Percentiles rank a stretch among this genome's conserved stretches.
These are phyloP conservation scores for Phytophthora chlamydospora DNA, from an alignment of 352 stramenopile species.

Conservation along the genomic window DNA sequence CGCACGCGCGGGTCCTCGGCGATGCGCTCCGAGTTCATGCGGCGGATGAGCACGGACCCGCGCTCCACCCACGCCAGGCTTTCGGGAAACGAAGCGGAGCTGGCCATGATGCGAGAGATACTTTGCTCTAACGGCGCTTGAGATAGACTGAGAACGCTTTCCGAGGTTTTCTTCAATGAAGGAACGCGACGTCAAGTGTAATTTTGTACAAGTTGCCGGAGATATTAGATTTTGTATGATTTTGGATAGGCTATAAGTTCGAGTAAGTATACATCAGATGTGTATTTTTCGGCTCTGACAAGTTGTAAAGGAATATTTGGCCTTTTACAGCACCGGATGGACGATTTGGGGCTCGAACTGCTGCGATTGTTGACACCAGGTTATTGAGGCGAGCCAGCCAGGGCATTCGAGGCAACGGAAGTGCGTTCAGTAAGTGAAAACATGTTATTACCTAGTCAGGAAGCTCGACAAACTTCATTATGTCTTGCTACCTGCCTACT, in stretches of 20 bases:
- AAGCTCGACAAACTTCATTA: conserved; percentile 14
- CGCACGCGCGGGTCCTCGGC: conserved; percentile 83
- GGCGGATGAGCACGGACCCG: conserved; percentile 81
- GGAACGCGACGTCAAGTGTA: no score
- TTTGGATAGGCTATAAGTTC: background rate
- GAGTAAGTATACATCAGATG: background rate
- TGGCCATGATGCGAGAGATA: conserved; percentile 4
- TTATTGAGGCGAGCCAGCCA: background rate
- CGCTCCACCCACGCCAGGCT: conserved; percentile 81
- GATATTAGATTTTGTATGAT: conserved; percentile 7
- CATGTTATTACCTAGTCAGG: conserved; percentile 21
- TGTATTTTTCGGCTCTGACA: no score
- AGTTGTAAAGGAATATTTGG: no score
- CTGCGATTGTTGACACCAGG: conserved; percentile 1
- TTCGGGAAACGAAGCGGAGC: conserved; percentile 38
- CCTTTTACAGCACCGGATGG: background rate
- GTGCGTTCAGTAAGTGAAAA: conserved; percentile 2
- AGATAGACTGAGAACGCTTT: conserved; percentile 10
- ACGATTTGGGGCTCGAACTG: no score
- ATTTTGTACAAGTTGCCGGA: background rate
- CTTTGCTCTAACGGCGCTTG: conserved; percentile 4
- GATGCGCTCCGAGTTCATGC: conserved; percentile 90
- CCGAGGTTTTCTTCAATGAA: no score
- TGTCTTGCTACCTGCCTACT: conserved; percentile 47
- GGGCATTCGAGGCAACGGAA: conserved; percentile 1